Evolutionary conservation across 2,329 filamentous ascomycete genomes (phyloP), one percentile per base, ranked within the genome.

Genomic region (Ustulina deusta): DNA sequence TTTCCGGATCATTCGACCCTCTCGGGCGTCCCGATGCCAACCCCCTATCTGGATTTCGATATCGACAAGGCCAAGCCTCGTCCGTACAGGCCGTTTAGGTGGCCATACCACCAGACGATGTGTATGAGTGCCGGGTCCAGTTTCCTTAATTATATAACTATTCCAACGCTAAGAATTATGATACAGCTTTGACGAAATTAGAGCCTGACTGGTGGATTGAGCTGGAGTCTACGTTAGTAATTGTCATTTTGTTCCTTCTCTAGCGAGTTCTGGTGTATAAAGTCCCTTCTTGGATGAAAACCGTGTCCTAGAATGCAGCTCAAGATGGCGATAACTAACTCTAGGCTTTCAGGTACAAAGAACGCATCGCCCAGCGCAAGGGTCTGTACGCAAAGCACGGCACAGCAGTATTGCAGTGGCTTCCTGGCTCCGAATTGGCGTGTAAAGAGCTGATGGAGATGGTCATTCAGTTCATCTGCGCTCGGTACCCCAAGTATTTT

Each of bases 391-490:
- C 81, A 11, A 81, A 89, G 65, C 84, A 95, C 70, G 89, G 91
- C 1, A 83, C 83, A 10, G 80, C 82, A 3, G 88, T 97, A 1
- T 84, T 96, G 0, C 86, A 91, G 63, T 84, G 84, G 36, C 83
- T 94, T 0, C 92, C 92, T 0, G 93, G 93, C 1, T 91, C 90
- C 0, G 91, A 96, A 73, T 82, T 96, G 0, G 93, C 90, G 0
- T 93, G 91, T 77, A 94, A 93, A 76, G 93, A 97, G 74, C 82
- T 96, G 6, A 94, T 96, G 93, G 93, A 97, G 78, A 94, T 95
- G 89, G 86, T 84, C 2, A 73, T 97, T 3, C 92, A 95, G 71
- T 97, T 95, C 72, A 79, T 95, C n/a, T 92, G 89, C 68, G 85
- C 88, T 3, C 85, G 93, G 3, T 97, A 97, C 74, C 93, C 93